Percentiles rank a stretch among this genome's conserved stretches.
Evolutionary conservation across 169 alveolate genomes (phyloP).

Genomic region (Plasmodium coatneyi): DNA sequence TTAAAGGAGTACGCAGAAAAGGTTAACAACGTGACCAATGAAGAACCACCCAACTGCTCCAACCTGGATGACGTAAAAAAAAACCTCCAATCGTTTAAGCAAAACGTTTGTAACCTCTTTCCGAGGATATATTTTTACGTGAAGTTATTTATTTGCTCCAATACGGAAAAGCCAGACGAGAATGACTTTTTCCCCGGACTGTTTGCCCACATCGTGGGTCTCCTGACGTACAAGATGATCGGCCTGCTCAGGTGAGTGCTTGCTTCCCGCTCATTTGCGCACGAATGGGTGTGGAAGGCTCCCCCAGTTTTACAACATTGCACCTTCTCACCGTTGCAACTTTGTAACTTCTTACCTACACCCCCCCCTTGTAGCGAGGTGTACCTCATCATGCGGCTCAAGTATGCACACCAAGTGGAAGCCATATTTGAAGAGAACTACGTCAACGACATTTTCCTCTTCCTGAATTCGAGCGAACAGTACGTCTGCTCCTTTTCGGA

Average conservation of each 20-base stretch:
- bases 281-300: background rate
- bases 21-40: background rate
- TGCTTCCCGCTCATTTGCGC: background rate
- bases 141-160: slow-evolving; percentile 57
- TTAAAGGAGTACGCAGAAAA: slow-evolving; percentile 16
- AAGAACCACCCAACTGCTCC: background rate
- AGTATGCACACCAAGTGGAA: slow-evolving; percentile 14
- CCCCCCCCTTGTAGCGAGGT: slow-evolving; percentile 42
- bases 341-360: background rate
- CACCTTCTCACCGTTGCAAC: no score
- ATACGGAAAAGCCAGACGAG: slow-evolving; percentile 43
- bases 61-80: slow-evolving; percentile 2
- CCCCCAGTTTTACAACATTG: background rate
- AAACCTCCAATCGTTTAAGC: slow-evolving; percentile 33
- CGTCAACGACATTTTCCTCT: slow-evolving; percentile 41
- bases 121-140: slow-evolving; percentile 71
- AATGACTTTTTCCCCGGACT: slow-evolving; percentile 22
- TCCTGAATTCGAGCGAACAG: slow-evolving; percentile 39
- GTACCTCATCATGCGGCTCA: slow-evolving; percentile 14
- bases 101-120: slow-evolving; percentile 17
- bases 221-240: slow-evolving; percentile 49
- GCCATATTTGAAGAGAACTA: slow-evolving; percentile 39
- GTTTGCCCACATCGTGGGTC: slow-evolving; percentile 41
- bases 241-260: slow-evolving; percentile 31
- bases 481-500: slow-evolving; percentile 54